These are phyloP conservation scores for Phialocephala subalpina DNA, from an alignment of 2,329 filamentous ascomycete species.

Conservation along the genomic window DNA sequence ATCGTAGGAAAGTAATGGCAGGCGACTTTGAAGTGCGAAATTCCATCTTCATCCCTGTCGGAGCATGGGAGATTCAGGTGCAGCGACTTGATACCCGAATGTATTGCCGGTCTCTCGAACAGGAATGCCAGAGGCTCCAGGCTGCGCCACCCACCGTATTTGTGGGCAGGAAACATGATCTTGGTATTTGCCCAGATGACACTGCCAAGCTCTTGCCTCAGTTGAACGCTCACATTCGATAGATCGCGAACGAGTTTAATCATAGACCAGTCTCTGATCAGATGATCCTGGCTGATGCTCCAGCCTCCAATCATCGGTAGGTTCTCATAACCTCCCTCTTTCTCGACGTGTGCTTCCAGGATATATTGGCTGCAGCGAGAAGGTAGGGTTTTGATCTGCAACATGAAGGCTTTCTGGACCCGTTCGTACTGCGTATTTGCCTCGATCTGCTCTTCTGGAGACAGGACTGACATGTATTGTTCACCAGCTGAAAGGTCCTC, in stretches of 20 bases:
- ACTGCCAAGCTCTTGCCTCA: slow-evolving; percentile 6
- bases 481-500: too few relatives aligned
- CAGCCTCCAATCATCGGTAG: too few relatives aligned
- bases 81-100: not conserved
- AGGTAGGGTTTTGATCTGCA: too few relatives aligned
- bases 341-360: too few relatives aligned
- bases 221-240: slow-evolving; percentile 6
- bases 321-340: too few relatives aligned
- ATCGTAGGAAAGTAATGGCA: not conserved
- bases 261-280: not conserved
- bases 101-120: not conserved
- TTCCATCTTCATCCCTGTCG: not conserved
- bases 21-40: not conserved
- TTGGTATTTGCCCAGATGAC: not conserved
- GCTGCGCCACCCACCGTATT: not conserved
- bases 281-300: too few relatives aligned
- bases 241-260: not conserved
- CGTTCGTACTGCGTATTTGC: too few relatives aligned
- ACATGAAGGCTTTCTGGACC: too few relatives aligned
- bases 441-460: too few relatives aligned
- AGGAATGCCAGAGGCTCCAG: not conserved
- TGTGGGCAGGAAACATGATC: not conserved
- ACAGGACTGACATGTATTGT: too few relatives aligned
- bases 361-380: too few relatives aligned
- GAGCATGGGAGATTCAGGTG: not conserved